A percentile compares a stretch with the other conserved stretches of the same genome.
Evolutionary conservation across 352 stramenopile genomes (phyloP).

Genomic region (Phytophthora syringae): DNA sequence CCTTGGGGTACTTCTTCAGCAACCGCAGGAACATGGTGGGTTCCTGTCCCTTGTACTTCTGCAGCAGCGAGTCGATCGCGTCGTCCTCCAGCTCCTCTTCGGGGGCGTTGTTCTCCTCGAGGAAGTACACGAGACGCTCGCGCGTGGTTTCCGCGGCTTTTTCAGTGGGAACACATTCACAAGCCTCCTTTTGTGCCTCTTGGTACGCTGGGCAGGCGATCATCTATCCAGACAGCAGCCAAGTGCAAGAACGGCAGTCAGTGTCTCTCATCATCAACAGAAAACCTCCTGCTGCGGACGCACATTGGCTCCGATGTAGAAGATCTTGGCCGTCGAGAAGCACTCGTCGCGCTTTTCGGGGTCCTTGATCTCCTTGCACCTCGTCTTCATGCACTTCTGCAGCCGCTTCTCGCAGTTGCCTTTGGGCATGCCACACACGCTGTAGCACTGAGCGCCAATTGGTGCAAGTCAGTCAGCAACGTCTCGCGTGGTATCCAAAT

Average conservation of each 20-base stretch:
- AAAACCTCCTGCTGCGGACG: background rate
- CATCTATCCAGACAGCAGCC: slow-evolving; percentile 48
- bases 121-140: slow-evolving; percentile 66
- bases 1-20: slow-evolving; percentile 64
- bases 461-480: background rate
- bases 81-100: slow-evolving; percentile 43
- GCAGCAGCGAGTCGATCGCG: slow-evolving; percentile 56
- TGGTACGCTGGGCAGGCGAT: slow-evolving; percentile 75
- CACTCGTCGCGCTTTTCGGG: slow-evolving; percentile 49
- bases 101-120: slow-evolving; percentile 47
- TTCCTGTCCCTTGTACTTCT: slow-evolving; percentile 73
- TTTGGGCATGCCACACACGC: slow-evolving; percentile 81
- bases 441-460: slow-evolving; percentile 64
- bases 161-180: slow-evolving; percentile 53
- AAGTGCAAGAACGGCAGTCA: background rate
- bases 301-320: slow-evolving; percentile 66
- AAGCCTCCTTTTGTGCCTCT: slow-evolving; percentile 71
- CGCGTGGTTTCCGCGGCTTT: slow-evolving; percentile 37
- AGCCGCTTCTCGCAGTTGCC: slow-evolving; percentile 68
- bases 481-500: background rate
- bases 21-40: slow-evolving; percentile 69
- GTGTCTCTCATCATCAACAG: background rate
- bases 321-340: slow-evolving; percentile 68
- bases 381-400: slow-evolving; percentile 76
- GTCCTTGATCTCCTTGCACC: slow-evolving; percentile 42